A percentile compares a stretch with the other conserved stretches of the same genome.
Evolutionary conservation across 1,284 basidiomycete genomes (phyloP).

Genomic region (Schizophyllum amplum): DNA sequence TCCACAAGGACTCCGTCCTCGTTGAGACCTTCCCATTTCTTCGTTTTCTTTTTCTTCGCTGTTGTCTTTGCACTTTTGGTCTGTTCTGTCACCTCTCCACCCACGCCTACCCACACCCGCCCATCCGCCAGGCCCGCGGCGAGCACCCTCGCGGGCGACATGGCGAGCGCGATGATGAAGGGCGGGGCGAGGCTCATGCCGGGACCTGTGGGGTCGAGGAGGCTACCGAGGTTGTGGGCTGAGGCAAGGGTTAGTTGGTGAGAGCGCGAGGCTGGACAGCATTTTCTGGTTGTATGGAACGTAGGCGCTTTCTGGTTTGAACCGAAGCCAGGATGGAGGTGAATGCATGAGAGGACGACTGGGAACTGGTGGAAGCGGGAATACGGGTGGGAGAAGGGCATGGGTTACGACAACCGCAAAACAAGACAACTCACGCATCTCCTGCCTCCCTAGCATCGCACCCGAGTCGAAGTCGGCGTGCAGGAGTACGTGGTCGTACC

Average conservation of each 20-base stretch:
- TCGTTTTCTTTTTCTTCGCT: conserved; percentile 49
- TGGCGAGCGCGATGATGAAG: conserved; percentile 53
- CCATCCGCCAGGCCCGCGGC: conserved; percentile 74
- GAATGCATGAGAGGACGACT: no score
- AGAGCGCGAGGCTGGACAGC: no score
- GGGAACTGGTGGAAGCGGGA: no score
- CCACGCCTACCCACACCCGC: conserved; percentile 55
- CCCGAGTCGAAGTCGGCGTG: conserved; percentile 55
- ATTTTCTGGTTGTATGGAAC: no score
- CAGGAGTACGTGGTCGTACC: conserved; percentile 67
- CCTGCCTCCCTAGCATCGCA: conserved; percentile 46
- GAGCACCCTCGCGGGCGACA: conserved; percentile 49
- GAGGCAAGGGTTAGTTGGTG: no score
- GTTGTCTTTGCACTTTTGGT: conserved; percentile 21
- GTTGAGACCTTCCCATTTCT: conserved; percentile 67
- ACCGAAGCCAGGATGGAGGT: background rate
- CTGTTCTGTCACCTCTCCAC: conserved; percentile 45
- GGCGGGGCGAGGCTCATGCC: conserved; percentile 61
- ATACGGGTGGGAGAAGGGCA: no score
- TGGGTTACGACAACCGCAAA: no score
- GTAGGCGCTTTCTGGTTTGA: background rate
- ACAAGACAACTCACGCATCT: no score
- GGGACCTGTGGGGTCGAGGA: conserved; percentile 26
- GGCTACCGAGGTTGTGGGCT: conserved; percentile 22
- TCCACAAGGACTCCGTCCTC: conserved; percentile 34